Evolutionary conservation across 768 basidiomycete species (phyloP).

Genomic region (Hebeloma cylindrosporum): DNA sequence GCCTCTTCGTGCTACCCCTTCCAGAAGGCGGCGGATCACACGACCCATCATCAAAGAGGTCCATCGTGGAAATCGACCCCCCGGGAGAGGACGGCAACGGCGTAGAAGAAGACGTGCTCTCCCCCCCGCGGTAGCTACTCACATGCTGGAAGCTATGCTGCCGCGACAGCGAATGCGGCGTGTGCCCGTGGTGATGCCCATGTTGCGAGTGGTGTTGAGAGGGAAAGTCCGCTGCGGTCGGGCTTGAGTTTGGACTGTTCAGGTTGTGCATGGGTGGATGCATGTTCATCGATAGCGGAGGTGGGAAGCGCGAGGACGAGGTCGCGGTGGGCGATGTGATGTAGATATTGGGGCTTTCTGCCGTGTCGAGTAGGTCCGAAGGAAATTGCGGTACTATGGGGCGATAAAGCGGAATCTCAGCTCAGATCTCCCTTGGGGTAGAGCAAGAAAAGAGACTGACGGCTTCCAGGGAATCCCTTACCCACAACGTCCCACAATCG

Average conservation of each 20-base stretch:
- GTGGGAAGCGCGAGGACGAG: conserved; percentile 41
- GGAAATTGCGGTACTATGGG: conserved; percentile 46
- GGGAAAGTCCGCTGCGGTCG: conserved; percentile 49
- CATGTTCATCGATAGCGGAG: conserved; percentile 45
- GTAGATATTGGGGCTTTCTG: conserved; percentile 67
- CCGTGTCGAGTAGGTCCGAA: conserved; percentile 50
- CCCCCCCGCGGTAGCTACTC: conserved; percentile 27
- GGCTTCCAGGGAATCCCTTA: conserved; percentile 52
- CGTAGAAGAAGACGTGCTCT: conserved; percentile 34
- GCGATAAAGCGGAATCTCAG: neutral
- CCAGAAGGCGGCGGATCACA: conserved; percentile 28
- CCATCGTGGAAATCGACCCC: conserved; percentile 44
- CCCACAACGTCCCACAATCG: conserved; percentile 62
- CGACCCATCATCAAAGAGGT: conserved; percentile 42
- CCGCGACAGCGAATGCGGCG: conserved; percentile 49
- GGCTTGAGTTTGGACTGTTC: conserved; percentile 51
- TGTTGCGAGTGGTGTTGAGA: conserved; percentile 29
- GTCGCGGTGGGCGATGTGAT: conserved; percentile 64
- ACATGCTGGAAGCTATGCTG: conserved; percentile 64
- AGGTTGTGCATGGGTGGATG: conserved; percentile 49
- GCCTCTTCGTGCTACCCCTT: conserved; percentile 47
- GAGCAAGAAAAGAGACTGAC: conserved; percentile 36
- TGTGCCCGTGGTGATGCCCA: conserved; percentile 38
- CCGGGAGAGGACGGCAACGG: conserved; percentile 42
- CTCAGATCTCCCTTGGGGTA: neutral